Evolutionary conservation across 345 rosid species (phyloP).

Genomic region (Euphorbia lathyris): DNA sequence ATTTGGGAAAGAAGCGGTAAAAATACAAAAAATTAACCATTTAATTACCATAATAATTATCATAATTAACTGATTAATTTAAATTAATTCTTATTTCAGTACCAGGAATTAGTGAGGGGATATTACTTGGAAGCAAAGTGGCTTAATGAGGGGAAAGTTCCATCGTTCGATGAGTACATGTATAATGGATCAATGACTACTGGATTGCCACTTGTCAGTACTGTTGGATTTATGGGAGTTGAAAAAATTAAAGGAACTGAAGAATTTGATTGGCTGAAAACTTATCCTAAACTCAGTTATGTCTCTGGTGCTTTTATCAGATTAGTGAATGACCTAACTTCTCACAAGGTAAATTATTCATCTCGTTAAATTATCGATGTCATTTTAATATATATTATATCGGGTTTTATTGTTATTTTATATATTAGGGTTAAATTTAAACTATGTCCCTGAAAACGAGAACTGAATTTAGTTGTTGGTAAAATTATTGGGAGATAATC

Average conservation of each 20-base stretch:
- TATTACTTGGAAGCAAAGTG: not conserved
- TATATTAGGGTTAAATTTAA: too few species aligned
- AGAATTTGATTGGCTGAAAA: slow-evolving; percentile 2
- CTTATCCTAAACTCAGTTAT: not conserved
- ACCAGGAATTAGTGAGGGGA: slow-evolving; percentile 1
- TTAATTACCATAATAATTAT: too few species aligned
- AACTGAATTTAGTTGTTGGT: too few species aligned
- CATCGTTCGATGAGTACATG: slow-evolving; percentile 2
- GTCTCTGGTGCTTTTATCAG: not conserved
- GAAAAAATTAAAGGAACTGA: not conserved
- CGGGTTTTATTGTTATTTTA: too few species aligned
- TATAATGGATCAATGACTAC: not conserved
- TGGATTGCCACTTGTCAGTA: not conserved
- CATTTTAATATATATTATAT: too few species aligned
- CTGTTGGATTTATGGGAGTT: not conserved
- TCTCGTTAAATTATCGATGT: too few species aligned
- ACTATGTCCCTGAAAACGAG: too few species aligned
- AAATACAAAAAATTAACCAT: not conserved
- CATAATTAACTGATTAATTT: not conserved
- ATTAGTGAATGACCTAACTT: not conserved
- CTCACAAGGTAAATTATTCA: not conserved
- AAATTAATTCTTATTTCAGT: not conserved
- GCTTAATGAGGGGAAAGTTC: not conserved
- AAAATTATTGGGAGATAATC: too few species aligned
- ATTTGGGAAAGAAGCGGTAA: slow-evolving; percentile 8